These are phyloP conservation scores for Chalciporus sphaerocephalus DNA, from an alignment of 768 basidiomycete species.

Conservation along the genomic window DNA sequence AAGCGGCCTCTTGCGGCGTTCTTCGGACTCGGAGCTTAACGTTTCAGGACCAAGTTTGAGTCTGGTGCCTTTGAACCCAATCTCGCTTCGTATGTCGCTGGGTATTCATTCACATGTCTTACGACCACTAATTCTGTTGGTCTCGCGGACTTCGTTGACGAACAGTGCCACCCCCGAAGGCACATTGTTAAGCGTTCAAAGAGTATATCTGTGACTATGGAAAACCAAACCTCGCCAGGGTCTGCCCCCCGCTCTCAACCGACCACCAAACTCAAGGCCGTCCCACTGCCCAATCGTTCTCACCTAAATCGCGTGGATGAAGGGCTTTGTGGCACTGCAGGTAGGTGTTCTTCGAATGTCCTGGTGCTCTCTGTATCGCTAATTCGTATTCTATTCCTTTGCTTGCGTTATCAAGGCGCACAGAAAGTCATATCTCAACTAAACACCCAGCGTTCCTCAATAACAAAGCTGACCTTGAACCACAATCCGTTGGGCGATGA, in stretches of 20 bases:
- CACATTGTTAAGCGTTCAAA: background rate
- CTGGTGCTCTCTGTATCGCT: background rate
- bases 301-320: constrained; percentile 18
- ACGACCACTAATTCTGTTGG: background rate
- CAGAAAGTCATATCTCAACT: constrained; percentile 47
- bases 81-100: constrained; percentile 4
- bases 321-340: constrained; percentile 21
- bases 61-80: background rate
- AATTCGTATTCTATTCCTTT: constrained; percentile 1
- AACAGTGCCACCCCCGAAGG: background rate
- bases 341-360: constrained; percentile 8
- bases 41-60: too few relatives aligned
- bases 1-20: too few relatives aligned
- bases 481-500: constrained; percentile 57
- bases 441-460: constrained; percentile 34
- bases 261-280: constrained; percentile 1
- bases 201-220: constrained; percentile 16
- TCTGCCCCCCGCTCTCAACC: background rate
- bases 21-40: too few relatives aligned
- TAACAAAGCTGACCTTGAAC: constrained; percentile 50
- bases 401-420: constrained; percentile 42
- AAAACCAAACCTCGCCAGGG: background rate
- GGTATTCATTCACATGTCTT: constrained; percentile 1
- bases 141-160: background rate
- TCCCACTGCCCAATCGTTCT: constrained; percentile 14